phyloP scores from a whole-genome alignment of 257 asterid genomes.

The Prunella vulgaris region DNA sequence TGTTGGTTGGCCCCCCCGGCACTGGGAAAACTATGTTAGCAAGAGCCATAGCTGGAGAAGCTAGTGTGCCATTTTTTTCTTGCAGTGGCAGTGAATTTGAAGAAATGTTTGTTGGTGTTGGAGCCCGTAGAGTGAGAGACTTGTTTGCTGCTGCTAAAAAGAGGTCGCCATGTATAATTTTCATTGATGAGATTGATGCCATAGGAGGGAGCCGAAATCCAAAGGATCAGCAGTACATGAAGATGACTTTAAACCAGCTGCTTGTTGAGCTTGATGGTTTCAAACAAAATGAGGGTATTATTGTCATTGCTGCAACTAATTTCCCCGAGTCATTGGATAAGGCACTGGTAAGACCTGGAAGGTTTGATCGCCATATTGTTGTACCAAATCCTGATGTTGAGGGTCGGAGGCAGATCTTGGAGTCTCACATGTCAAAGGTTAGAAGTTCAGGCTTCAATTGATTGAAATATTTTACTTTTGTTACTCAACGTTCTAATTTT shows the following conservation, averaged over 20 bases:
- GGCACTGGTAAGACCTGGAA: constrained; percentile 93
- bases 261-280: constrained; percentile 96
- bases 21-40: constrained; percentile 99
- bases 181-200: constrained; percentile 92
- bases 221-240: constrained; percentile 88
- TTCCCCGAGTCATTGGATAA: constrained; percentile 91
- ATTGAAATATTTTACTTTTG: neutral
- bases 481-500: neutral
- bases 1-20: constrained; percentile 95
- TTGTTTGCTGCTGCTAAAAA: constrained; percentile 93
- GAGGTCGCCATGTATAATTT: constrained; percentile 87
- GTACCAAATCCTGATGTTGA: constrained; percentile 98
- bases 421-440: constrained; percentile 96
- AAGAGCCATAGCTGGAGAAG: constrained; percentile 98
- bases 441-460: neutral
- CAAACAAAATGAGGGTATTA: constrained; percentile 90
- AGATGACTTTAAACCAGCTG: constrained; percentile 90
- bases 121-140: constrained; percentile 94
- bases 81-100: constrained; percentile 99
- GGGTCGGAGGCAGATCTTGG: constrained; percentile 93
- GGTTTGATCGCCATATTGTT: constrained; percentile 87
- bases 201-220: constrained; percentile 94
- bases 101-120: constrained; percentile 98
- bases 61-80: constrained; percentile 92
- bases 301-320: constrained; percentile 92